These are phyloP conservation scores for Lactifluus piperatus DNA, from an alignment of 768 basidiomycete species.

Conservation along the genomic window DNA sequence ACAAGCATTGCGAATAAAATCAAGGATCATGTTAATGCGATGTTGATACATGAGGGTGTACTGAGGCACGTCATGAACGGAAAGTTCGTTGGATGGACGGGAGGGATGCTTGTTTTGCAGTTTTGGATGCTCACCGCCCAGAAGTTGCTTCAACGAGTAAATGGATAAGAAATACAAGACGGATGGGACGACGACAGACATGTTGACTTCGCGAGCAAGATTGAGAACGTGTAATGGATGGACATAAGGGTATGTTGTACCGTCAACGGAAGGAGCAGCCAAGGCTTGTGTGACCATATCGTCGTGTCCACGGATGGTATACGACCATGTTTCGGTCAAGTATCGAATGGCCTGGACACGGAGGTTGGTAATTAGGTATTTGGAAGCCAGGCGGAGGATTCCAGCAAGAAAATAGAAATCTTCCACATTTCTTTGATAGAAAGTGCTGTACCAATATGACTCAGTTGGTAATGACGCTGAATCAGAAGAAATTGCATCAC, in stretches of 20 bases:
- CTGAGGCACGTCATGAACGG: slow-evolving; percentile 34
- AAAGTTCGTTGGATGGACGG: slow-evolving; percentile 38
- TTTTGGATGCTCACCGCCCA: slow-evolving; percentile 45
- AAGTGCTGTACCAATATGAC: slow-evolving; percentile 27
- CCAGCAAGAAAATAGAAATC: slow-evolving; percentile 51
- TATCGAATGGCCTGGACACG: slow-evolving; percentile 43
- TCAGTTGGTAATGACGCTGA: background rate
- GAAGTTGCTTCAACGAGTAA: slow-evolving; percentile 42
- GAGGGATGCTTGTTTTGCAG: slow-evolving; percentile 40
- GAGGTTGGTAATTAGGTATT: slow-evolving; percentile 47
- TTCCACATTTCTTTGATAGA: slow-evolving; percentile 33
- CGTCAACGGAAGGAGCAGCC: slow-evolving; percentile 32
- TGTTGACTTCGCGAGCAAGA: slow-evolving; percentile 43
- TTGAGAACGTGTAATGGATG: slow-evolving; percentile 52
- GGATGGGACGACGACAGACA: slow-evolving; percentile 39
- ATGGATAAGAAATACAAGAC: slow-evolving; percentile 51
- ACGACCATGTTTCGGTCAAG: slow-evolving; percentile 43
- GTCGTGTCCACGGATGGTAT: slow-evolving; percentile 48
- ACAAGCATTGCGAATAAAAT: slow-evolving; percentile 40
- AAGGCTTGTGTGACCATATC: slow-evolving; percentile 45
- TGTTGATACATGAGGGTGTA: slow-evolving; percentile 54
- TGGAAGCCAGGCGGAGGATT: slow-evolving; percentile 48
- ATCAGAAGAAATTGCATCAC: slow-evolving; percentile 23
- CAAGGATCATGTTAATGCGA: slow-evolving; percentile 38
- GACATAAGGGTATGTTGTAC: slow-evolving; percentile 47